Base-by-base conservation (phyloP, 148 eudicot species). In the Dysphania ambrosioides region DNA sequence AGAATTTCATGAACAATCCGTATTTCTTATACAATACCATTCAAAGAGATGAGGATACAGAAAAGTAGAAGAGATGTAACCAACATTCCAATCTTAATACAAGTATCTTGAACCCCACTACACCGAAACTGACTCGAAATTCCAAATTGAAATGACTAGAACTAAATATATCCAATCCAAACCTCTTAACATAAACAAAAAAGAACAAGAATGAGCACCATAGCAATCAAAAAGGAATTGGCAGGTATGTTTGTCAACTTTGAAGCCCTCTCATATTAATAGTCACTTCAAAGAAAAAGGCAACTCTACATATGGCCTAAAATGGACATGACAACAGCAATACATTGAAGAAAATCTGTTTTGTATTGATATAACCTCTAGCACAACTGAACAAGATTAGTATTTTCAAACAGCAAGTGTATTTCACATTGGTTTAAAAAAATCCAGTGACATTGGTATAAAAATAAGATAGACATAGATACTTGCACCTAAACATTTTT, bases 251-350 rank as follows among this genome's bases (percentile, higher is more conserved):
- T 36, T 36, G 5, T 36, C 40, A 36, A 21, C 53, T 47, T 47
- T 47, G 53, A 47, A 47, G 53, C 16, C 21, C 53, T 59, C 30
- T 18, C 34, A 27, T 27, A 7, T 8, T 8, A 26, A 59, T 1
- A 3, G 10, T 26, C 16, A 59, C 31, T 32, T 26, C 26, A 59
- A 26, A 15, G 53, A 16, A 27, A 55, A 19, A 55, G 59, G 2
- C 4, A 18, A 59, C 32, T 58, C 13, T 3, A 29, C 31, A 59
- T 59, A 9, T 27, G 30, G 58, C 32, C 63, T 59, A 21, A 26
- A 59, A 59, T 59, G 63, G 58, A 59, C 63, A 59, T 59, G 53
- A 59, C 9, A 59, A 24, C 31, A 10, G 63, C 32, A 59, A 24
- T 24, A 6, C 63, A 59, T 4, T 8, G 53, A 19, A 53, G 63